phyloP scores from a whole-genome alignment of 2,329 filamentous ascomycete species.

The Colletotrichum endophyticum region DNA sequence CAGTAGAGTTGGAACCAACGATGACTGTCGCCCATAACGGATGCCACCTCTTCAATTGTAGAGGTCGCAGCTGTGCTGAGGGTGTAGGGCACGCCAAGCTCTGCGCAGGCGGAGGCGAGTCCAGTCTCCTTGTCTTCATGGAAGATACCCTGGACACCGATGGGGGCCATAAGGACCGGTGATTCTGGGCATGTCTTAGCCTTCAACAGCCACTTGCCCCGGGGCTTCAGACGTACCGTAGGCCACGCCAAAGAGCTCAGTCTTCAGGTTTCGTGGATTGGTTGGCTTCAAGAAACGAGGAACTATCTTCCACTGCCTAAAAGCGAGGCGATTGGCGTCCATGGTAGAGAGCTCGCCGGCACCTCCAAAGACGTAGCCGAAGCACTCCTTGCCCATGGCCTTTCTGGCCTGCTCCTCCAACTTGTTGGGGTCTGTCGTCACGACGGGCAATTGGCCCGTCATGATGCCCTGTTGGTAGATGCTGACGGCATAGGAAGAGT shows the following conservation, averaged over 20 bases:
- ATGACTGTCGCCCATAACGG: constrained; percentile 59
- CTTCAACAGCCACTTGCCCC: neutral
- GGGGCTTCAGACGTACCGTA: constrained; percentile 37
- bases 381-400: constrained; percentile 51
- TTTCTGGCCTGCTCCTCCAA: constrained; percentile 60
- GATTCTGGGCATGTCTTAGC: constrained; percentile 30
- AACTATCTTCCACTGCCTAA: constrained; percentile 56
- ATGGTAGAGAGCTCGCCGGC: constrained; percentile 67
- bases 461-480: constrained; percentile 60
- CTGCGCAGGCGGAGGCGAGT: constrained; percentile 65
- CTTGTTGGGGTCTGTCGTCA: constrained; percentile 64
- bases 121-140: constrained; percentile 70
- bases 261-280: constrained; percentile 49
- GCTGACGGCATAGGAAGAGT: constrained; percentile 48
- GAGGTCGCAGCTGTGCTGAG: constrained; percentile 68
- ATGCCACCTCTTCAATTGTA: constrained; percentile 70
- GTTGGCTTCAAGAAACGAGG: constrained; percentile 55
- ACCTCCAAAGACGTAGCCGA: constrained; percentile 67
- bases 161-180: constrained; percentile 68
- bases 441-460: constrained; percentile 47
- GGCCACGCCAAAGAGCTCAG: constrained; percentile 56
- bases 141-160: constrained; percentile 73
- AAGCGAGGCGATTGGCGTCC: constrained; percentile 63
- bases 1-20: constrained; percentile 81
- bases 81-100: constrained; percentile 68